Conservation (phyloP, 139 green algal species). For the Penium margaritaceum region DNA sequence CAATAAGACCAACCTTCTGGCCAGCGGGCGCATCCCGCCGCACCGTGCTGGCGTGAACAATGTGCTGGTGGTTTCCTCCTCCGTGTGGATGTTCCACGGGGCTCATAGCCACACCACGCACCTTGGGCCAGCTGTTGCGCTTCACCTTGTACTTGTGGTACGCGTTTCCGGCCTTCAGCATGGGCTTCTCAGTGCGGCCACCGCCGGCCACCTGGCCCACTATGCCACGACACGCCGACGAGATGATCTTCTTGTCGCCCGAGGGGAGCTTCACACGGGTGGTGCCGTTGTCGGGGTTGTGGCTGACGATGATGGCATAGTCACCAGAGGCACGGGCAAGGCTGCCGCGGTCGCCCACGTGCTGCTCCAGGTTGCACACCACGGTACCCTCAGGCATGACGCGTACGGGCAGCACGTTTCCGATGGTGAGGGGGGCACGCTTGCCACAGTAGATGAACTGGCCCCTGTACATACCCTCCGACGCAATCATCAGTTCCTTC, state of each 20-base stretch:
- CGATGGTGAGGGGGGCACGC: constrained; percentile 87
- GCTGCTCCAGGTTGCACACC: constrained; percentile 96
- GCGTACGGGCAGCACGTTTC: constrained; percentile 92
- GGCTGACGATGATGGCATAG: constrained; percentile 93
- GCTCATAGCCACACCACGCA: constrained; percentile 99
- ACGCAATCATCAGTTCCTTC: constrained; percentile 91
- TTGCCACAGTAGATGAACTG: constrained; percentile 97
- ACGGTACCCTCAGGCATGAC: constrained; percentile 97
- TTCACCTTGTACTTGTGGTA: constrained; percentile 97
- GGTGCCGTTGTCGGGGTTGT: constrained; percentile 94
- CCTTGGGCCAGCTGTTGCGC: constrained; percentile 80
- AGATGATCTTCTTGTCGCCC: constrained; percentile 94
- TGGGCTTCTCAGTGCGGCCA: constrained; percentile 96
- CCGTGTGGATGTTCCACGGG: constrained; percentile 98
- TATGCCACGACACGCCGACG: constrained; percentile 80
- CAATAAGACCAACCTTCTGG: constrained; percentile 80
- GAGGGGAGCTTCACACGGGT: constrained; percentile 97
- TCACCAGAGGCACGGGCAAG: constrained; percentile 90
- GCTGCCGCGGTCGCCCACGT: constrained; percentile 81
- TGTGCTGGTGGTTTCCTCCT: constrained; percentile 99
- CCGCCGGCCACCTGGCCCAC: constrained; percentile 93
- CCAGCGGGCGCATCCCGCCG: constrained; percentile 72
- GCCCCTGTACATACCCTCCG: constrained; percentile 92
- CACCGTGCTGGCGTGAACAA: constrained; percentile 95
- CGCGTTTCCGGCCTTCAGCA: constrained; percentile 92